Evolutionary conservation across 352 stramenopile species (phyloP).

Genomic region (Achlya hypogyna): DNA sequence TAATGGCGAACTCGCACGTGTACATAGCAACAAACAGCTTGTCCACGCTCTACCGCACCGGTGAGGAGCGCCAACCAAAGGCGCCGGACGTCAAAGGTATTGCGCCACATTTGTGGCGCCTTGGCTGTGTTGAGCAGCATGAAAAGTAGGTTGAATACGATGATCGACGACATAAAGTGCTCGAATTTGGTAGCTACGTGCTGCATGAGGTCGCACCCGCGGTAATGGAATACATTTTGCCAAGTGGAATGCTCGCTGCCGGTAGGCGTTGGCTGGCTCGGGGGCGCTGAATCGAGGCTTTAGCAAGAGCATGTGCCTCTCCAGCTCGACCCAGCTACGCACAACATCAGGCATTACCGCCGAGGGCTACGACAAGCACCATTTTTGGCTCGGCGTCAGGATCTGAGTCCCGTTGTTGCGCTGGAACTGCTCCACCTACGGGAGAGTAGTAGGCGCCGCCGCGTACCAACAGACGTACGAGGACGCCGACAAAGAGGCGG

Average conservation of each 20-base stretch:
- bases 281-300: constrained; percentile 50
- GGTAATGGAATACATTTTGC: neutral
- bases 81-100: constrained; percentile 6
- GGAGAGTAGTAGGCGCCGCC: neutral
- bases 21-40: constrained; percentile 62
- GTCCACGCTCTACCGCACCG: constrained; percentile 41
- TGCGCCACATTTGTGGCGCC: neutral
- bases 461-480: constrained; percentile 21
- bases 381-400: constrained; percentile 62
- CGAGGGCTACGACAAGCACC: neutral
- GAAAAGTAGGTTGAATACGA: constrained; percentile 61
- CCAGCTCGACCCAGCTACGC: constrained; percentile 57
- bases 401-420: constrained; percentile 77
- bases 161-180: constrained; percentile 38
- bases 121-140: constrained; percentile 49
- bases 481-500: constrained; percentile 64
- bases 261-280: constrained; percentile 20
- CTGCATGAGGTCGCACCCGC: too few relatives aligned
- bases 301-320: constrained; percentile 70
- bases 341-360: neutral
- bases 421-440: constrained; percentile 59
- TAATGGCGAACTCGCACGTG: constrained; percentile 40
- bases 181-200: constrained; percentile 28
- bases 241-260: neutral
- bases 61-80: constrained; percentile 28